Base-by-base conservation (phyloP, 139 green algal species). In the Micractinium sp. region DNA sequence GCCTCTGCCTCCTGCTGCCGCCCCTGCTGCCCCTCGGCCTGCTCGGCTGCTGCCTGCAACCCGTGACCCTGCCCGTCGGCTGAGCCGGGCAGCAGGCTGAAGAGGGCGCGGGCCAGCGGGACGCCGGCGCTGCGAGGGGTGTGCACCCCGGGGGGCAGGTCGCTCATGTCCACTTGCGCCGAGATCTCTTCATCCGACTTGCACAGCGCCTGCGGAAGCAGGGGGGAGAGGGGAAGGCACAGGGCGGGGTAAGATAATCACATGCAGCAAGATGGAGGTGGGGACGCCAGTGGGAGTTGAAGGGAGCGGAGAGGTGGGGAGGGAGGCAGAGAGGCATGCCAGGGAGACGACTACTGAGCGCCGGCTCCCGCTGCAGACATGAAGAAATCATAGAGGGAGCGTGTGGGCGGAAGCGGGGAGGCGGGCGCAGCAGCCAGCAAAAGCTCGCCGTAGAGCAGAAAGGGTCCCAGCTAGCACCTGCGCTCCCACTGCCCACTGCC, bases 161-260 rank as follows among this genome's bases (percentile, higher is more conserved):
- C 83, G 29, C 61, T 79, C 83, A 87, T 87, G 67, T 87, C 83
- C 25, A 87, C n/a, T 33, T 41, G 36, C 27, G 25, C 20, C 14
- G 38, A 31, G 3, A 87, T 87, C 39, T 87, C 38, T 15, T n/a
- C 71, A 18, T 87, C 67, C 1, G 83, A 79, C 0, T 67, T 67
- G 25, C 19, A 66, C 25, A 87, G 67, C 3, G 83, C 83, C 83
- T 87, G 83, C 67, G 61, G 14, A 2, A 25, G 9, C 3, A 23
- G 36, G 82, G 82, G 19, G 9, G 18, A 66, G 23, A 19, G 39
- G 38, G 36, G 18, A 9, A 61, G 4, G 36, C 23, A 76, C 61
- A 33, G 4, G 66, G 22, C 69, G 27, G 69, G 69, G 71, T 7
- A 20, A n/a, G n/a, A n/a, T n/a, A n/a, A n/a, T n/a, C n/a, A n/a